Base-by-base conservation (phyloP, 441 rosid species). In the Manihot esculenta region DNA sequence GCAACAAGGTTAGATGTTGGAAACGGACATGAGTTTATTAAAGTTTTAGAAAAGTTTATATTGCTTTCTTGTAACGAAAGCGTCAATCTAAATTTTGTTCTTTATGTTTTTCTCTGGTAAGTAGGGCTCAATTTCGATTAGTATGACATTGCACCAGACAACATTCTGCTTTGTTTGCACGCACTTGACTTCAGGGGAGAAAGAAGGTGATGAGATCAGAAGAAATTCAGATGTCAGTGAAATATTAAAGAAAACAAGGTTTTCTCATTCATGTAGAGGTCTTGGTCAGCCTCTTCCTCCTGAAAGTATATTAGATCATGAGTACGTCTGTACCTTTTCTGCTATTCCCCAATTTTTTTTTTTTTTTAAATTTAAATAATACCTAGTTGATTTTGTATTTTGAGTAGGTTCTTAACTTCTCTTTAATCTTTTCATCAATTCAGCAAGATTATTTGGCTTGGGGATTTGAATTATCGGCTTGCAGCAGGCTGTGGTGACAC, bases 401-500 rank as follows among this genome's bases (percentile, higher is more conserved):
- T 35, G 41, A 35, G 41, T 35, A 35, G 41, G 41, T 63, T 45
- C 7, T 13, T 41, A 23, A 20, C 20, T 56, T 54, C 10, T 18
- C 6, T 53, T 30, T 48, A 17, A 10, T 33, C 2, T 1, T 17
- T 47, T 13, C 48, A 6, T 49, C n/a, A 30, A 66, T 73, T 77
- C 85, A 94, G 99, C 83, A 84, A 88, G 76, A 72, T 93, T 20
- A 74, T 95, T 56, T 95, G 99, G 99, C 92, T 95, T 3, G 99
- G 99, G 14, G 99, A 95, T 79, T 81, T 95, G 83, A 95, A 95
- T 73, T 95, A 95, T 72, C 89, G 99, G 56, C 84, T 95, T 20
- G 94, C 84, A 11, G 76, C 84, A 6, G 75, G 83, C 13, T 64
- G 68, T 2, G 42, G 74, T 12, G 87, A 86, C 75, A 84, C 82